A percentile compares a stretch with the other conserved stretches of the same genome.
These are phyloP conservation scores for Hylodesmum podocarpum DNA, from an alignment of 306 rosid species.

Conservation along the genomic window DNA sequence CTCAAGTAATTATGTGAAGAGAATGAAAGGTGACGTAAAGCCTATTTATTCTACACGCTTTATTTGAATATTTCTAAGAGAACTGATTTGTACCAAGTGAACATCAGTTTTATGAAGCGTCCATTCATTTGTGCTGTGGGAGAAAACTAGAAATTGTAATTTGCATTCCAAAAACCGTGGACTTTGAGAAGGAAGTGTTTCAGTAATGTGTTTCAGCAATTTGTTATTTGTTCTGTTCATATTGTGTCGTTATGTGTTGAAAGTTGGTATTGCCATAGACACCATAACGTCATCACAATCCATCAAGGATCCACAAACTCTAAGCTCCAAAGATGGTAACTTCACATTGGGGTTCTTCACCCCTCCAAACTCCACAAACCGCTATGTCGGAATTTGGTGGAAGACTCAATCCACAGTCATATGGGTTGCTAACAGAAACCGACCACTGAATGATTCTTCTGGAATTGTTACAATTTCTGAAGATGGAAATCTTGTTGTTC, in stretches of 20 bases:
- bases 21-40: not conserved
- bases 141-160: not conserved
- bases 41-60: not conserved
- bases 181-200: not conserved
- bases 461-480: constrained; percentile 30
- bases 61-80: not conserved
- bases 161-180: not conserved
- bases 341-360: constrained; percentile 52
- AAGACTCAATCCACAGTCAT: not conserved
- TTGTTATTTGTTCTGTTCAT: not conserved
- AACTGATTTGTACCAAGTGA: not conserved
- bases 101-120: not conserved
- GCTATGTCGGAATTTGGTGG: constrained; percentile 50
- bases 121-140: no score
- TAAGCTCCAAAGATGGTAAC: constrained; percentile 4
- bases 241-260: not conserved
- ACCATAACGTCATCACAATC: not conserved
- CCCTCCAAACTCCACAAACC: constrained; percentile 31
- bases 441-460: constrained; percentile 30
- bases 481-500: constrained; percentile 40
- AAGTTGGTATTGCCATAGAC: not conserved
- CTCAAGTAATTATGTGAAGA: not conserved
- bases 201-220: not conserved
- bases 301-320: constrained; percentile 26
- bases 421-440: constrained; percentile 58